Percentiles rank a stretch among this genome's conserved stretches.
These are phyloP conservation scores for Neohortaea acidophila DNA, from an alignment of 495 filamentous ascomycete species.

Conservation along the genomic window DNA sequence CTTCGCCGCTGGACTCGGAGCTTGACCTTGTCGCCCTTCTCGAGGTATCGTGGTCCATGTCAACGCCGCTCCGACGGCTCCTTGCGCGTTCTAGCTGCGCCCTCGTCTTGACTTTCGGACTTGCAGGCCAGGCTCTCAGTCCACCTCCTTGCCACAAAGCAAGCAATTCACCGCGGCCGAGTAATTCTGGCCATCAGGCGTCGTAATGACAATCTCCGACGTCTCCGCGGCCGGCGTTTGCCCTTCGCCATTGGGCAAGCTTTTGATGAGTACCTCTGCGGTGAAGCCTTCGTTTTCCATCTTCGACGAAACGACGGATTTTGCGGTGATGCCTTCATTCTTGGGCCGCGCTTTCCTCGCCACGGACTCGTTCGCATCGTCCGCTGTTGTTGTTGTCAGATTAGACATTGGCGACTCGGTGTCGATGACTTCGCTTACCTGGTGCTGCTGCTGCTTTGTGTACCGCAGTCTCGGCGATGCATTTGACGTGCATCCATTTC, in stretches of 20 bases:
- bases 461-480: conserved; percentile 15
- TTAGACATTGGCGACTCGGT: not conserved
- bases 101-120: too few species aligned
- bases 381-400: not conserved
- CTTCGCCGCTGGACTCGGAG: too few species aligned
- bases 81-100: too few species aligned
- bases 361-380: not conserved
- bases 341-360: conserved; percentile 5
- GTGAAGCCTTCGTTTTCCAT: not conserved
- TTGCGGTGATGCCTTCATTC: not conserved
- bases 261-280: conserved; percentile 9
- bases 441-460: conserved; percentile 8
- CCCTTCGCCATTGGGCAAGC: conserved; percentile 1
- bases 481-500: conserved; percentile 18
- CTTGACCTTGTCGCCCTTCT: too few species aligned
- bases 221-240: not conserved
- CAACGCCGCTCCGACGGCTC: too few species aligned
- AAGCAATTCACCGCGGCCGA: conserved; percentile 6
- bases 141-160: conserved; percentile 9
- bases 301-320: not conserved
- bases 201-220: conserved; percentile 9
- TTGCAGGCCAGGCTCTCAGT: conserved; percentile 1
- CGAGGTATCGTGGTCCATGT: too few species aligned
- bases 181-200: conserved; percentile 3
- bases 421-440: not conserved